These are phyloP conservation scores for Saraca asoca DNA, from an alignment of 331 rosid genomes.

Conservation along the genomic window DNA sequence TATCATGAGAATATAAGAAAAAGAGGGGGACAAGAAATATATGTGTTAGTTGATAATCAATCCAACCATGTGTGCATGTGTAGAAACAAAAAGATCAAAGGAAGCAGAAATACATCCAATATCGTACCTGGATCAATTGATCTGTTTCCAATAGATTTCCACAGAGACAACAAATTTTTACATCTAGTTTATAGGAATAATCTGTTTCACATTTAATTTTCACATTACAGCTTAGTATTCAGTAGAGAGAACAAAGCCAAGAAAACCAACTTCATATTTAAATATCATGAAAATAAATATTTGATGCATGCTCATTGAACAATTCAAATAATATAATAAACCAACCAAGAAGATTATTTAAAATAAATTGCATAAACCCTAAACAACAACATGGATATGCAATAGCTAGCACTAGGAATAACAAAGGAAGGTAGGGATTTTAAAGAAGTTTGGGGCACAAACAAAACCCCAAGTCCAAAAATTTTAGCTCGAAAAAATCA, in stretches of 20 bases:
- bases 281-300: conserved; percentile 7
- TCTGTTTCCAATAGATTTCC: conserved; percentile 76
- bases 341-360: conserved; percentile 2
- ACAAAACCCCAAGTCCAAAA: neutral
- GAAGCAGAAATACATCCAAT: conserved; percentile 15
- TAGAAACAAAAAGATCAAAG: conserved; percentile 13
- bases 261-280: conserved; percentile 28
- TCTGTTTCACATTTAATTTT: conserved; percentile 73
- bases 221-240: conserved; percentile 52
- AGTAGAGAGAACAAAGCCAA: neutral
- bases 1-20: neutral
- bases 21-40: neutral
- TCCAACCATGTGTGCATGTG: neutral
- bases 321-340: neutral
- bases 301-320: conserved; percentile 17
- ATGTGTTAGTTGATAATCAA: conserved; percentile 14
- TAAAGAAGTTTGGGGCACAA: neutral
- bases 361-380: conserved; percentile 18
- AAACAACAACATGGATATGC: neutral
- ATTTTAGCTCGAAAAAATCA: neutral
- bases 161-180: conserved; percentile 82
- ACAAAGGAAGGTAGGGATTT: neutral
- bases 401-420: neutral
- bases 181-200: conserved; percentile 58
- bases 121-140: conserved; percentile 70